Percentiles rank a stretch among this genome's conserved stretches.
These are phyloP conservation scores for Paramecium biaurelia DNA, from an alignment of 73 alveolate species.

Conservation along the genomic window DNA sequence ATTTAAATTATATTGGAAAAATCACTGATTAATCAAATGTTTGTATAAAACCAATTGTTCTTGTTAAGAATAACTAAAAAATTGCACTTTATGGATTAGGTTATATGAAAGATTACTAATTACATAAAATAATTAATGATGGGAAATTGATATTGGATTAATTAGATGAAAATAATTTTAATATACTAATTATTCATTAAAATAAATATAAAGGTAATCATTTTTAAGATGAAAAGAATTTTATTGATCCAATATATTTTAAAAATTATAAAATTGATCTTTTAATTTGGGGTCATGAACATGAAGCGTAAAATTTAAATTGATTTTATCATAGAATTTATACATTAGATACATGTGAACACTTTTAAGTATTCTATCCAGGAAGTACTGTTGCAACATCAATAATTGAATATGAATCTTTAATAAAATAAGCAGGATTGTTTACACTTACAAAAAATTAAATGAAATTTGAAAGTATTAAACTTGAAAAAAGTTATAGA, in stretches of 20 bases:
- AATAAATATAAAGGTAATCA: conserved; percentile 89
- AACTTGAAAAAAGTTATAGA: conserved; percentile 77
- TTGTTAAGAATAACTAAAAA: conserved; percentile 85
- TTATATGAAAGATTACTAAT: conserved; percentile 93
- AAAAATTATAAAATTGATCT: conserved; percentile 86
- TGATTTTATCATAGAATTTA: conserved; percentile 45
- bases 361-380: conserved; percentile 88
- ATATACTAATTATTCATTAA: conserved; percentile 92
- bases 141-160: conserved; percentile 83
- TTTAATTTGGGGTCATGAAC: conserved; percentile 98
- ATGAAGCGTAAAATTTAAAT: conserved; percentile 82
- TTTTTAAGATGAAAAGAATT: conserved; percentile 77
- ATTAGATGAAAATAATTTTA: conserved; percentile 87
- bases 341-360: conserved; percentile 49
- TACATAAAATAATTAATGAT: conserved; percentile 79
- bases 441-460: conserved; percentile 75
- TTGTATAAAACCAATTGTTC: conserved; percentile 86
- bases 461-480: conserved; percentile 74
- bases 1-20: conserved; percentile 92
- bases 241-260: conserved; percentile 77
- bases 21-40: conserved; percentile 80
- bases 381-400: conserved; percentile 95
- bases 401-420: conserved; percentile 89
- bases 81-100: conserved; percentile 97
- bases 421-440: conserved; percentile 83